phyloP scores from a whole-genome alignment of 129 eudicot genomes.

The Deinandra increscens region DNA sequence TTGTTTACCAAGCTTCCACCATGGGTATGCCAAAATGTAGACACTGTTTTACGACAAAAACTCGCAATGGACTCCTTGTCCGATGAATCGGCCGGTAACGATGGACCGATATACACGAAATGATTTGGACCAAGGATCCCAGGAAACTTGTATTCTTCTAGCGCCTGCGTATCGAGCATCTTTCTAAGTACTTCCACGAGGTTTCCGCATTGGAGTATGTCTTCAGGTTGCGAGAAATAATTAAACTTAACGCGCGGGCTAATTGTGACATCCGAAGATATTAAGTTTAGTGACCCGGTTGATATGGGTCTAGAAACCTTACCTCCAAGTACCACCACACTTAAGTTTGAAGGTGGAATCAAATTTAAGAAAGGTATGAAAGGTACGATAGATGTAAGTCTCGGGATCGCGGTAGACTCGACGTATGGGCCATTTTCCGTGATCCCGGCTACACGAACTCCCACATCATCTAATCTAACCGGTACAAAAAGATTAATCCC shows the following conservation, averaged over 20 bases:
- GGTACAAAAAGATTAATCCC: slow-evolving; percentile 13
- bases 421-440: not conserved
- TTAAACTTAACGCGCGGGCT: slow-evolving; percentile 20
- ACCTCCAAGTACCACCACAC: not conserved
- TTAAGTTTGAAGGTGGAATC: slow-evolving; percentile 18
- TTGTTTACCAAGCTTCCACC: slow-evolving; percentile 26
- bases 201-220: slow-evolving; percentile 6
- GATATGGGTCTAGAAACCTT: slow-evolving; percentile 1
- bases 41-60: slow-evolving; percentile 15
- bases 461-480: not conserved
- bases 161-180: not conserved
- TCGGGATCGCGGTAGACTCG: not conserved
- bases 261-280: not conserved
- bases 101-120: not conserved
- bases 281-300: slow-evolving; percentile 2
- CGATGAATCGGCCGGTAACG: slow-evolving; percentile 1
- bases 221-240: not conserved
- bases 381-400: slow-evolving; percentile 11
- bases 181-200: slow-evolving; percentile 6
- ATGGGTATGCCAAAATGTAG: slow-evolving; percentile 21
- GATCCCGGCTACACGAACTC: slow-evolving; percentile 21
- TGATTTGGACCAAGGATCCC: not conserved
- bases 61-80: slow-evolving; percentile 5
- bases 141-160: slow-evolving; percentile 17
- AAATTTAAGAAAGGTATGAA: slow-evolving; percentile 5